These are phyloP conservation scores for Acacia confusa DNA, from an alignment of 306 rosid genomes.

Conservation along the genomic window DNA sequence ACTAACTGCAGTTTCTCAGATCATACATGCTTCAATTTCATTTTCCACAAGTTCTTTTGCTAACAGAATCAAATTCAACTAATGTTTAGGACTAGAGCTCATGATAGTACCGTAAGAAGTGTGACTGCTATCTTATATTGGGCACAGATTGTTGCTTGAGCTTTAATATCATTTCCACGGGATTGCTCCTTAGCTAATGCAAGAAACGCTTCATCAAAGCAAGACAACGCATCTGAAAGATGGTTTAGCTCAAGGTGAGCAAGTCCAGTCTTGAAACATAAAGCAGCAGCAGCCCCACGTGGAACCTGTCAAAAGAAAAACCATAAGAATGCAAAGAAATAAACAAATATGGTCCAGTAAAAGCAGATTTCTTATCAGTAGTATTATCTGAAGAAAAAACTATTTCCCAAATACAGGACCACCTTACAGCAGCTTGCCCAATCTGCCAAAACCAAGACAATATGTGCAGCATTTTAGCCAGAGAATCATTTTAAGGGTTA, in stretches of 20 bases:
- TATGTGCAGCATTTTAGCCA: neutral
- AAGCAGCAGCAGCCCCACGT: constrained; percentile 83
- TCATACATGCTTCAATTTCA: constrained; percentile 18
- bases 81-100: constrained; percentile 21
- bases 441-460: neutral
- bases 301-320: constrained; percentile 72
- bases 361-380: neutral
- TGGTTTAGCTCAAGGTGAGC: constrained; percentile 95
- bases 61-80: constrained; percentile 18
- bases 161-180: constrained; percentile 95
- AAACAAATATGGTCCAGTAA: constrained; percentile 16
- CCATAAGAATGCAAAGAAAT: constrained; percentile 28
- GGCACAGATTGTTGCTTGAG: constrained; percentile 97
- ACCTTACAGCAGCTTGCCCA: neutral
- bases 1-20: constrained; percentile 8
- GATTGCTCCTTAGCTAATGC: constrained; percentile 94
- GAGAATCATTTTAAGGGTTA: neutral
- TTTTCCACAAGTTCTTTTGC: constrained; percentile 10
- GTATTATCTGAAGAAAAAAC: constrained; percentile 16
- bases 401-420: neutral
- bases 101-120: constrained; percentile 74
- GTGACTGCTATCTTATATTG: constrained; percentile 96
- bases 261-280: constrained; percentile 95
- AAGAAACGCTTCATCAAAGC: constrained; percentile 94
- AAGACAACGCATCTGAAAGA: constrained; percentile 91